These are phyloP conservation scores for Puccinia horiana DNA, from an alignment of 1,284 basidiomycete species.

Conservation along the genomic window DNA sequence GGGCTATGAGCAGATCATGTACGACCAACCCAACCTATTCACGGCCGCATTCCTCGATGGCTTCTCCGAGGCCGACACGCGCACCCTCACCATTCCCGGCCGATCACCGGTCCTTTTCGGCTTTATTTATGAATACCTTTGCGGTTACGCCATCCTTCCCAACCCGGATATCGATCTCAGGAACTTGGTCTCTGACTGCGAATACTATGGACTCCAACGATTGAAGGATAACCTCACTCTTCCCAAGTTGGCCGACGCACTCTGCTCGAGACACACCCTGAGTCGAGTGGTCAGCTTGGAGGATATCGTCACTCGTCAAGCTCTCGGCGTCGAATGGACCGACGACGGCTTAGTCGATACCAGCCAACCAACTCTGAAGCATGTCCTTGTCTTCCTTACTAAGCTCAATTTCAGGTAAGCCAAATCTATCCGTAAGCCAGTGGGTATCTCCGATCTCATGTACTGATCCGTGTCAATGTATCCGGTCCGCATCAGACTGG, in stretches of 20 bases:
- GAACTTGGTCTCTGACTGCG: conserved; percentile 30
- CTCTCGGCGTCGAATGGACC: conserved; percentile 24
- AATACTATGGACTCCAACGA: conserved; percentile 37
- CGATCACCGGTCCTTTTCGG: conserved; percentile 33
- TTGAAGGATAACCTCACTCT: conserved; percentile 26
- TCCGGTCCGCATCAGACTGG: conserved; percentile 3
- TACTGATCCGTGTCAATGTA: background rate
- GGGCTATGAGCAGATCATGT: conserved; percentile 36
- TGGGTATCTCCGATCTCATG: background rate
- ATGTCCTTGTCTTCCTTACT: conserved; percentile 29
- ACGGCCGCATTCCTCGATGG: conserved; percentile 30
- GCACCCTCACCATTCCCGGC: conserved; percentile 17
- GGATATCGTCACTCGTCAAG: conserved; percentile 3
- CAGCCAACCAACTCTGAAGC: background rate
- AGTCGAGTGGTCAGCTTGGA: conserved; percentile 32
- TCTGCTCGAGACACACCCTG: conserved; percentile 26
- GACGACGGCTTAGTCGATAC: conserved; percentile 28
- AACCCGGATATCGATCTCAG: conserved; percentile 26
- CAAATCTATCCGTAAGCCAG: background rate
- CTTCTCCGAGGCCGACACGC: conserved; percentile 10
- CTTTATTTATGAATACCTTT: conserved; percentile 37
- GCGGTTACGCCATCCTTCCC: conserved; percentile 38
- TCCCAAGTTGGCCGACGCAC: conserved; percentile 17
- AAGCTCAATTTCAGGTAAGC: conserved; percentile 33
- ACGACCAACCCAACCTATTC: conserved; percentile 36